Percentiles rank a stretch among this genome's conserved stretches.
Conservation (phyloP, 169 alveolate species). For the Babesia caballi region DNA sequence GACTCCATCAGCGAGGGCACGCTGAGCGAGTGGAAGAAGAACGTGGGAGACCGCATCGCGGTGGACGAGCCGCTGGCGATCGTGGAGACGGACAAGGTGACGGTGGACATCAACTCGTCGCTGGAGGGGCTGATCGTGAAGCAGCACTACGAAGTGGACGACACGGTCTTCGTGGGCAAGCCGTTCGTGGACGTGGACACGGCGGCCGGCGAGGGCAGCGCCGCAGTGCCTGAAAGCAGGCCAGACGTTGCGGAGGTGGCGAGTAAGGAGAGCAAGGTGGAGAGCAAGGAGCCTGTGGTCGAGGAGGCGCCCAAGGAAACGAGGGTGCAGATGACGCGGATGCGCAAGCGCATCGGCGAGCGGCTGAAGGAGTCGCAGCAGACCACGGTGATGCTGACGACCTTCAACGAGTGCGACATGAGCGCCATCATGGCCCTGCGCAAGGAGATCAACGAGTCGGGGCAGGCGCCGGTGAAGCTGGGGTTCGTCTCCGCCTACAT, state of each 20-base stretch:
- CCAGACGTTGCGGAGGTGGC: slow-evolving; percentile 9
- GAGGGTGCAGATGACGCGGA: slow-evolving; percentile 86
- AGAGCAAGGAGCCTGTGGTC: background rate
- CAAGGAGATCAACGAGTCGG: slow-evolving; percentile 73
- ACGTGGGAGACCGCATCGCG: slow-evolving; percentile 86
- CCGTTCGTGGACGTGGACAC: slow-evolving; percentile 84
- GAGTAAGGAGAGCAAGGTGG: background rate
- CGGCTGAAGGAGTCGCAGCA: slow-evolving; percentile 91
- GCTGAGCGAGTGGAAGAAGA: slow-evolving; percentile 76
- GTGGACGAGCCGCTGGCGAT: slow-evolving; percentile 90
- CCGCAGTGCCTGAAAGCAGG: background rate
- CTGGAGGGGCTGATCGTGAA: slow-evolving; percentile 75
- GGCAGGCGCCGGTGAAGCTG: slow-evolving; percentile 67
- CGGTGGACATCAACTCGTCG: slow-evolving; percentile 89
- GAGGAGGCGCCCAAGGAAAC: slow-evolving; percentile 50
- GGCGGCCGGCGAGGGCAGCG: slow-evolving; percentile 64
- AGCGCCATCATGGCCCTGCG: slow-evolving; percentile 75
- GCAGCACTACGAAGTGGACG: slow-evolving; percentile 71
- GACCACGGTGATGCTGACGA: slow-evolving; percentile 89
- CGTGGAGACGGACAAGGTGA: slow-evolving; percentile 93
- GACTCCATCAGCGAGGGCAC: slow-evolving; percentile 87
- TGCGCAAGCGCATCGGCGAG: slow-evolving; percentile 88
- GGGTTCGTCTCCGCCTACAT: slow-evolving; percentile 84
- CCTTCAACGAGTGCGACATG: slow-evolving; percentile 90
- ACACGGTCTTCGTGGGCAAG: slow-evolving; percentile 84